These are phyloP conservation scores for Lophium mytilinum DNA, from an alignment of 495 filamentous ascomycete species.

Conservation along the genomic window DNA sequence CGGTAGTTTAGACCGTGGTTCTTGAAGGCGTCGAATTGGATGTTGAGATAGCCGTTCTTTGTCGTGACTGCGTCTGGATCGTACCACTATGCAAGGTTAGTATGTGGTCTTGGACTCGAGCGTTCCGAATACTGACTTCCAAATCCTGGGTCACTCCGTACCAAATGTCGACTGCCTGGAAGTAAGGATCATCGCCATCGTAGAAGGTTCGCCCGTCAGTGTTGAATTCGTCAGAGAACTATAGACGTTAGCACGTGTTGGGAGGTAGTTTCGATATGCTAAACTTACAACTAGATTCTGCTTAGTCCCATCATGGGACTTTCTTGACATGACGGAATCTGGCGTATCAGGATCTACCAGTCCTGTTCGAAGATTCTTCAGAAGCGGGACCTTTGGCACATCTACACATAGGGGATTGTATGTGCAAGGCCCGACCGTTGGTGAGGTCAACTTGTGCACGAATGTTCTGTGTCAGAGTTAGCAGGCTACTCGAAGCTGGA, in stretches of 20 bases:
- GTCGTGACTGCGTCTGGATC: conserved; percentile 70
- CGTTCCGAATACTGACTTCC: conserved; percentile 41
- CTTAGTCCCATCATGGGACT: conserved; percentile 48
- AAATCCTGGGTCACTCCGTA: conserved; percentile 72
- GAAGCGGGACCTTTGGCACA: conserved; percentile 45
- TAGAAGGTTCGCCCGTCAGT: conserved; percentile 64
- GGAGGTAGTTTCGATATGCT: not conserved
- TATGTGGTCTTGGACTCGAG: not conserved
- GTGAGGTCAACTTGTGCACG: conserved; percentile 35
- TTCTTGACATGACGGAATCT: conserved; percentile 48
- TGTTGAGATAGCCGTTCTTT: conserved; percentile 55
- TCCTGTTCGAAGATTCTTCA: conserved; percentile 52
- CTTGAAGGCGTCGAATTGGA: conserved; percentile 58
- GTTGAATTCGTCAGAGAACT: conserved; percentile 80
- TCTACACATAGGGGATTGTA: conserved; percentile 50
- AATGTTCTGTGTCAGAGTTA: conserved; percentile 43
- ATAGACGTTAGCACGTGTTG: not conserved
- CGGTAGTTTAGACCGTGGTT: conserved; percentile 64
- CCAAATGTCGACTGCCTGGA: conserved; percentile 65
- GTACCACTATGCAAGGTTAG: conserved; percentile 51
- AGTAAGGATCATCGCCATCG: conserved; percentile 65
- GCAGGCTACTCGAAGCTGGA: not conserved
- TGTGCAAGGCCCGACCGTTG: conserved; percentile 30
- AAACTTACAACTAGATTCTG: conserved; percentile 55
- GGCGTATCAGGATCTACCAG: conserved; percentile 71